Evolutionary conservation across 2,329 filamentous ascomycete genomes (phyloP).

Genomic region (Coniosporium tulheliwenetii): DNA sequence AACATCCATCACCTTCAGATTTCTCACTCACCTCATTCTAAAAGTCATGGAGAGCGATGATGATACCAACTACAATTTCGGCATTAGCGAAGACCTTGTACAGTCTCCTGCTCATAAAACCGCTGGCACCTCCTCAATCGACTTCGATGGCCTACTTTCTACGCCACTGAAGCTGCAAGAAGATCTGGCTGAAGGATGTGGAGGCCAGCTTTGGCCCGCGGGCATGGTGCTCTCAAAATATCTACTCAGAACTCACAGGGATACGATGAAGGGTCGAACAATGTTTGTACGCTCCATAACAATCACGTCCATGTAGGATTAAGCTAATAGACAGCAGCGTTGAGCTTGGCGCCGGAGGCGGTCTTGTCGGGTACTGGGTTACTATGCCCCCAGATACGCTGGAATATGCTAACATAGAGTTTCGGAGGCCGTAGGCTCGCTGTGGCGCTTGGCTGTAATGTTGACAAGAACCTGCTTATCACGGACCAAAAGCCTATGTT

Average conservation of each 20-base stretch:
- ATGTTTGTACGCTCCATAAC: conserved; percentile 44
- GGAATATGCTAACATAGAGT: background rate
- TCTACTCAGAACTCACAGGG: conserved; percentile 57
- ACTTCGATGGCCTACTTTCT: conserved; percentile 60
- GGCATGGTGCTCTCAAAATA: conserved; percentile 81
- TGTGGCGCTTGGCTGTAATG: conserved; percentile 38
- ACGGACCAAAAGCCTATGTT: conserved; percentile 85
- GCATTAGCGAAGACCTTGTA: conserved; percentile 39
- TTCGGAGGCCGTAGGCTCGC: conserved; percentile 30
- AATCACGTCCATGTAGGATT: conserved; percentile 1
- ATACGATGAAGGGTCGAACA: conserved; percentile 47
- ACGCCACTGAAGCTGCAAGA: conserved; percentile 63
- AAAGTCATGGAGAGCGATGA: background rate
- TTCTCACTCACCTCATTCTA: too few relatives aligned
- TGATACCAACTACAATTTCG: conserved; percentile 13
- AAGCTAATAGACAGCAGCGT: conserved; percentile 30
- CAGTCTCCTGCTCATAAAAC: conserved; percentile 35
- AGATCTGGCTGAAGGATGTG: conserved; percentile 76
- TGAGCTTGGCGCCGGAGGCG: conserved; percentile 83
- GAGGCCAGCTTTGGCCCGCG: conserved; percentile 87
- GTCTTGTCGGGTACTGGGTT: conserved; percentile 49
- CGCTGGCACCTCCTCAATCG: conserved; percentile 34
- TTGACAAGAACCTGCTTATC: conserved; percentile 49
- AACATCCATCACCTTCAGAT: too few relatives aligned
- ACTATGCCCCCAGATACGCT: background rate